Evolutionary conservation across 2,329 filamentous ascomycete genomes (phyloP), one percentile per base, ranked within the genome.

Genomic region (Xylariaceae sp.): DNA sequence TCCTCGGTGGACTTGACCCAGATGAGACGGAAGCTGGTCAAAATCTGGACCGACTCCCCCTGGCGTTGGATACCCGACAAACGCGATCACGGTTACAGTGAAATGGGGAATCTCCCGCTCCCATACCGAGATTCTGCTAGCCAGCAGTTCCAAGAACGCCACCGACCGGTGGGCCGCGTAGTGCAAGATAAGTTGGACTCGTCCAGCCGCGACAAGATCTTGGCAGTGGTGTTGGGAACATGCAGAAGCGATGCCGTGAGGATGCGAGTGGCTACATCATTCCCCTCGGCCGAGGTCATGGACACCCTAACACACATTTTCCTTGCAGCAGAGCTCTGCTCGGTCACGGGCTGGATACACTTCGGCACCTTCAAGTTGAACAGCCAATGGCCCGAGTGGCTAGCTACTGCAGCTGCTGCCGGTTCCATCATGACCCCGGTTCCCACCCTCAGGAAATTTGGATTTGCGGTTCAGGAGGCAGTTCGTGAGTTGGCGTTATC

Each of bases 291-390:
- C 4, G 49, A 51, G 31, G 40, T 50, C 3, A 64, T 83, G 43
- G 78, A 83, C 48, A 76, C 71, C 8, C 64, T 83, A 39, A 66
- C 81, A 9, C 74, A 82, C 43, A 72, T 75, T 44, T 83, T 76
- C 44, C 60, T 82, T 14, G 72, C 74, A 1, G 68, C 69, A 2
- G 74, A 80, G 30, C 62, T 68, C 17, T 70, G 76, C 32, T 68
- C 78, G 43, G 67, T 78, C 0, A 76, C 74, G 32, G 66, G 69
- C 31, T 83, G 72, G 66, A 71, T 85, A 40, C 80, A 84, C 57
- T 69, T 76, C 31, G 70, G 75, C 1, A 76, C 75, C 0, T 73
- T 83, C 27, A 69, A 66, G 2, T 65, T 79, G 6, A 74, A 74
- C 13, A 62, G 65, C 3, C 68, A 76, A 41, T 68, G 68, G 43